phyloP scores from a whole-genome alignment of 495 filamentous ascomycete species.

The Podospora conica region DNA sequence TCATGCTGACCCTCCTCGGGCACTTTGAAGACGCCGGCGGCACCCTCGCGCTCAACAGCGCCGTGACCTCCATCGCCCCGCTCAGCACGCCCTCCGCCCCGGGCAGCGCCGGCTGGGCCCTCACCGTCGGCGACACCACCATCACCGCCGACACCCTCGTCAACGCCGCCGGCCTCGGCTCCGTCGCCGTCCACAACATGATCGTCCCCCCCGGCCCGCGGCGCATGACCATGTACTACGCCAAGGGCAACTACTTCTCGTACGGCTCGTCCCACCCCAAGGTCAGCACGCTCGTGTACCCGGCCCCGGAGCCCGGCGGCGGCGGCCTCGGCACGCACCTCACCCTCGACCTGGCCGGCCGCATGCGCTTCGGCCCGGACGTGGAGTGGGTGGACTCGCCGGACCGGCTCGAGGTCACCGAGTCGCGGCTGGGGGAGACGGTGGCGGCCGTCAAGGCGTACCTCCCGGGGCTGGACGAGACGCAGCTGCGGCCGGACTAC shows the following conservation, averaged over 20 bases:
- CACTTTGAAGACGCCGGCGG: conserved; percentile 71
- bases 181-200: conserved; percentile 74
- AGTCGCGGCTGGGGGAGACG: conserved; percentile 57
- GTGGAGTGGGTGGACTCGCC: conserved; percentile 76
- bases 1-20: conserved; percentile 75
- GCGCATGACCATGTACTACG: conserved; percentile 63
- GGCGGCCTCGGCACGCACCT: conserved; percentile 90
- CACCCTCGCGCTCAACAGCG: conserved; percentile 57
- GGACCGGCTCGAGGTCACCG: conserved; percentile 38
- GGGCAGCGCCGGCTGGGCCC: conserved; percentile 43
- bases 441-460: conserved; percentile 70
- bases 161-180: conserved; percentile 79
- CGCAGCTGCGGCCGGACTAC: conserved; percentile 73
- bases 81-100: conserved; percentile 45
- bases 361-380: conserved; percentile 89
- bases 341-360: conserved; percentile 80
- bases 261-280: conserved; percentile 60
- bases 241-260: conserved; percentile 94
- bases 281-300: conserved; percentile 77
- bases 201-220: conserved; percentile 54
- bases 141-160: conserved; percentile 72
- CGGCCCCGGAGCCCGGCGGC: conserved; percentile 69
- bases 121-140: conserved; percentile 42
- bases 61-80: conserved; percentile 54
- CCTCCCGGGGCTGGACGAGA: conserved; percentile 62